A percentile compares a stretch with the other conserved stretches of the same genome.
Conservation (phyloP, 1,284 basidiomycete genomes). For the Pseudozyma pruni region DNA sequence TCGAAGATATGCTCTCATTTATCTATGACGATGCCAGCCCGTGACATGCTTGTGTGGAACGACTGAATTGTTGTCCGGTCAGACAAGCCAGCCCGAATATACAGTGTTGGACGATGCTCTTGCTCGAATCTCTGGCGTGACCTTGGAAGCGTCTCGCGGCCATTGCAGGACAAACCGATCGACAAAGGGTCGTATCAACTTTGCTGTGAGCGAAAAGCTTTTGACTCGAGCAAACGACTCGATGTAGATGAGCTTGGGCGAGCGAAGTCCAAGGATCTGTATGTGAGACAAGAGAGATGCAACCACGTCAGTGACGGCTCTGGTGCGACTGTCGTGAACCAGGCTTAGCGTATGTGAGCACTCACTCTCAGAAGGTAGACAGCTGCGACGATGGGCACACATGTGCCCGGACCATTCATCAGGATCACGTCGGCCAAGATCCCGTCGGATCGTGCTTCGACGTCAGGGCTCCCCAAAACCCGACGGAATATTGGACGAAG, state of each 20-base stretch:
- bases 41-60: no score
- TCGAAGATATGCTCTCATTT: no score
- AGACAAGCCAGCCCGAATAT: conserved; percentile 41
- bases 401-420: conserved; percentile 95
- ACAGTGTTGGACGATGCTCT: conserved; percentile 26
- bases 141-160: conserved; percentile 61
- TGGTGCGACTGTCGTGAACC: no score
- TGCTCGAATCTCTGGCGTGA: not conserved
- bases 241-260: conserved; percentile 84
- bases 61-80: not conserved
- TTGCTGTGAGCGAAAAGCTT: conserved; percentile 84
- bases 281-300: not conserved
- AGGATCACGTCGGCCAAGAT: conserved; percentile 78
- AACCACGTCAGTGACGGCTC: no score
- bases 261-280: conserved; percentile 79
- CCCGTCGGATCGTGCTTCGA: not conserved
- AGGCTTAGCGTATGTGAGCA: no score
- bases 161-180: conserved; percentile 75
- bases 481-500: conserved; percentile 19
- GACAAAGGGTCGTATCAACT: conserved; percentile 80
- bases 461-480: not conserved
- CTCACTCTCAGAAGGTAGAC: conserved; percentile 81
- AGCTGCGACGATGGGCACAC: conserved; percentile 80
- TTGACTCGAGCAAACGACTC: conserved; percentile 93
- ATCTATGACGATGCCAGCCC: no score